These are phyloP conservation scores for Lichtheimia hyalospora DNA, from an alignment of 371 early-diverging fungal genomes.

Conservation along the genomic window DNA sequence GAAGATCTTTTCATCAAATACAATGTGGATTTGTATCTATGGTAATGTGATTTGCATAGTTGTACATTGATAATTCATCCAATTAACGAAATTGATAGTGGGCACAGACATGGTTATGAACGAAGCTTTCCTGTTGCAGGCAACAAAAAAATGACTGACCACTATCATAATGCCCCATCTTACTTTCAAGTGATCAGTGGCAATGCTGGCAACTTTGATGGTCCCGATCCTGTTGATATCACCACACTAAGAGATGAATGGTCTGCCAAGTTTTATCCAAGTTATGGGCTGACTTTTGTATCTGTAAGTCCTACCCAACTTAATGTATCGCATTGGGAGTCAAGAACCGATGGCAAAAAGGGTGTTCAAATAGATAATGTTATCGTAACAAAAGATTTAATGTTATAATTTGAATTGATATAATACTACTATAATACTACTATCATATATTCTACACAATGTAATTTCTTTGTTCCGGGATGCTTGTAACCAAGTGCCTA, in stretches of 20 bases:
- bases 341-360: constrained; percentile 12
- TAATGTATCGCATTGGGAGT: constrained; percentile 25
- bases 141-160: constrained; percentile 2
- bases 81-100: constrained; percentile 8
- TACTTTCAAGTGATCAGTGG: constrained; percentile 30
- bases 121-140: constrained; percentile 25
- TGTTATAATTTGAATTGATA: too few relatives aligned
- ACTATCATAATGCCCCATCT: constrained; percentile 26
- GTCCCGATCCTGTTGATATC: constrained; percentile 17
- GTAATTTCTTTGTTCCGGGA: neutral
- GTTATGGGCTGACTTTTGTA: constrained; percentile 28
- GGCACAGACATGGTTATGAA: constrained; percentile 33
- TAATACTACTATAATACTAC: too few relatives aligned
- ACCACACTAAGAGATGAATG: constrained; percentile 14
- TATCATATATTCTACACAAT: too few relatives aligned
- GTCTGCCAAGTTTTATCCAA: constrained; percentile 23
- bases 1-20: constrained; percentile 26
- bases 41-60: constrained; percentile 11
- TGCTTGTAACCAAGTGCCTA: too few relatives aligned
- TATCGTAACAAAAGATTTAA: neutral
- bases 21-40: constrained; percentile 31
- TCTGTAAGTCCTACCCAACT: constrained; percentile 13
- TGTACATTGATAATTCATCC: neutral
- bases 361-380: constrained; percentile 13
- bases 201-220: constrained; percentile 29